Evolutionary conservation across 1,284 basidiomycete genomes (phyloP).

Genomic region (Exobasidium cylindrosporum): DNA sequence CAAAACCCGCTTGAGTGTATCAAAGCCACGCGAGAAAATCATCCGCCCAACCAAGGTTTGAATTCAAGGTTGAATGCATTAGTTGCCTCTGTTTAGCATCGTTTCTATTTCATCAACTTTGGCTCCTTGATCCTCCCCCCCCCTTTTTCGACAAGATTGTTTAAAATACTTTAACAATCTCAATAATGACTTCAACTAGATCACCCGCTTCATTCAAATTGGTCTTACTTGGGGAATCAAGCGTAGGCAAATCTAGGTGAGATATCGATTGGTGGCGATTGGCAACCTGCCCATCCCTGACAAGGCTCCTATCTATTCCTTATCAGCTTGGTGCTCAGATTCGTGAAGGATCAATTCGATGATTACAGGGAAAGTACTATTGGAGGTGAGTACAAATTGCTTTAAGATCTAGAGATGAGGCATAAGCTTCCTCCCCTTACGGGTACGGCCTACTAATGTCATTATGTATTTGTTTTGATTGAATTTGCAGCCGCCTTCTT

Average conservation of each 20-base stretch:
- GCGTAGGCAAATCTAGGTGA: conserved; percentile 84
- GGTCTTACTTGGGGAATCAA: conserved; percentile 60
- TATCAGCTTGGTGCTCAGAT: conserved; percentile 84
- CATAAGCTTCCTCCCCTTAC: too few relatives aligned
- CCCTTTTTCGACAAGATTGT: too few relatives aligned
- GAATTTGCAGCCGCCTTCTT: conserved; percentile 76
- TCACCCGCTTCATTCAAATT: conserved; percentile 34
- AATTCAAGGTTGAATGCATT: too few relatives aligned
- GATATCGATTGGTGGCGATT: too few relatives aligned
- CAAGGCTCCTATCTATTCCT: neutral
- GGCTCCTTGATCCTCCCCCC: too few relatives aligned
- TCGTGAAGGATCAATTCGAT: conserved; percentile 96
- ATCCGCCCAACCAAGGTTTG: too few relatives aligned
- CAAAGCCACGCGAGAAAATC: too few relatives aligned
- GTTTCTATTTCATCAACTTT: too few relatives aligned
- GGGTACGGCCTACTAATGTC: neutral
- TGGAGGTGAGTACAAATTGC: conserved; percentile 34
- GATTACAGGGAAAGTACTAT: conserved; percentile 75
- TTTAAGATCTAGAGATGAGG: neutral
- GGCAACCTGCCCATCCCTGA: neutral
- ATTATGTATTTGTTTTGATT: too few relatives aligned
- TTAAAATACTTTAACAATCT: too few relatives aligned
- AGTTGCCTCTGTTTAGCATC: too few relatives aligned
- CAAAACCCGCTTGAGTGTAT: too few relatives aligned
- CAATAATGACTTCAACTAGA: neutral